Evolutionary conservation across 257 asterid species (phyloP), one percentile per base, ranked within the genome.

Genomic region (Coffea eugenioides): DNA sequence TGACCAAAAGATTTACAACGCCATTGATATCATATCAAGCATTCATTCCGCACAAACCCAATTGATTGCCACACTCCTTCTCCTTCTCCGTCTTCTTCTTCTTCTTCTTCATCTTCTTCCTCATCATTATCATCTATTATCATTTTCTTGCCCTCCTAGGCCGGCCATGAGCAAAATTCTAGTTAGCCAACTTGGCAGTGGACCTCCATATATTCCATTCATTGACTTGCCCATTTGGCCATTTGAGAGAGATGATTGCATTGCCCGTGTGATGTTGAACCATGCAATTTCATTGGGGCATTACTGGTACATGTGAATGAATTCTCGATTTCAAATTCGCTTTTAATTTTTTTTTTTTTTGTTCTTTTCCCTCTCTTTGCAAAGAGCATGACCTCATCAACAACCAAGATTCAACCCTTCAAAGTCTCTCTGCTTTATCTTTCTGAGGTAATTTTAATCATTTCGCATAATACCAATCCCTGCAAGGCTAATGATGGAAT

Each of bases 401-500:
- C 51, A 52, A 2, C 43, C 43, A 39, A 3, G 43, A 69, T 64
- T 80, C 80, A 75, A 74, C 75, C n/a, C 77, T 71, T 76, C 74
- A 3, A 73, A 12, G 36, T 25, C 69, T 59, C 61, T 67, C 70
- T 68, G 66, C 76, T 9, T 78, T 56, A 56, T 49, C 81, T 66
- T 87, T 81, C 73, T 82, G 86, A 82, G 89, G 86, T 88, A 86
- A 89, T 83, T 83, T 82, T 89, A 87, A 93, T 93, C 84, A 92
- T 93, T 89, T 92, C 93, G 71, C 89, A 92, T 93, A 88, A 90
- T 90, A 82, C 73, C 93, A 87, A 85, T 84, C 86, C 90, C 95
- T 92, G 96, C 93, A 91, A 86, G 82, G 86, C 87, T 89, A 90
- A 94, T 92, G 96, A 92, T 93, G 98, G 88, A 84, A 88, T 86